Percentiles rank a stretch among this genome's conserved stretches.
phyloP scores from a whole-genome alignment of 306 rosid species.

The Prunus salicina region DNA sequence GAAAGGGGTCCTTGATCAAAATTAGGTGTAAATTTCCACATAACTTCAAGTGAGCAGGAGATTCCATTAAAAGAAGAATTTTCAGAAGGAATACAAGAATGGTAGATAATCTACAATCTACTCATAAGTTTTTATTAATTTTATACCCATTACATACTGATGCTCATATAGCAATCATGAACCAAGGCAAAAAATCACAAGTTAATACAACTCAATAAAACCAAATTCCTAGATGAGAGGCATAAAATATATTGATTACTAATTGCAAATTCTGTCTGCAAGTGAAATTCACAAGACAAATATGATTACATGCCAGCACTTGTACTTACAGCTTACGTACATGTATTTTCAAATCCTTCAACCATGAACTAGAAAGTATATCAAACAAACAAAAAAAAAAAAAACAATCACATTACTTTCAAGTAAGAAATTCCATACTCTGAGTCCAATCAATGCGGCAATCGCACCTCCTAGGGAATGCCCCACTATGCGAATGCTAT shows the following conservation, averaged over 20 bases:
- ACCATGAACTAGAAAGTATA: constrained; percentile 9
- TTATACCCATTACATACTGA: neutral
- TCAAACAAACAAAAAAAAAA: neutral
- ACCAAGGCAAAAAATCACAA: neutral
- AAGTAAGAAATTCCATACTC: constrained; percentile 55
- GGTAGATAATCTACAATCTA: neutral
- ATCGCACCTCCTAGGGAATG: constrained; percentile 96
- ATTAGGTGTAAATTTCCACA: neutral
- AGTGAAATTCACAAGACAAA: neutral
- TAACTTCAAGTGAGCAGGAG: neutral
- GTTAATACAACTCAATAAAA: neutral
- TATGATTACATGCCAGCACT: neutral
- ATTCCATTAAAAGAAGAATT: neutral
- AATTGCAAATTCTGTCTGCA: neutral
- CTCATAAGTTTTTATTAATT: neutral
- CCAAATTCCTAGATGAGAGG: neutral
- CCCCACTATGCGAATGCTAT: constrained; percentile 74
- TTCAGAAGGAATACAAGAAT: neutral
- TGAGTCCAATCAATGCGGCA: constrained; percentile 76
- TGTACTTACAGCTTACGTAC: neutral
- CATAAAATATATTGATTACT: neutral
- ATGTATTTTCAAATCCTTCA: neutral
- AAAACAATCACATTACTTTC: constrained; percentile 11
- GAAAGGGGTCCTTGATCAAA: neutral
- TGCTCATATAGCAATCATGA: neutral